A percentile compares a stretch with the other conserved stretches of the same genome.
Evolutionary conservation across 2,329 filamentous ascomycete species (phyloP).

Genomic region (Emergomyces orientalis): DNA sequence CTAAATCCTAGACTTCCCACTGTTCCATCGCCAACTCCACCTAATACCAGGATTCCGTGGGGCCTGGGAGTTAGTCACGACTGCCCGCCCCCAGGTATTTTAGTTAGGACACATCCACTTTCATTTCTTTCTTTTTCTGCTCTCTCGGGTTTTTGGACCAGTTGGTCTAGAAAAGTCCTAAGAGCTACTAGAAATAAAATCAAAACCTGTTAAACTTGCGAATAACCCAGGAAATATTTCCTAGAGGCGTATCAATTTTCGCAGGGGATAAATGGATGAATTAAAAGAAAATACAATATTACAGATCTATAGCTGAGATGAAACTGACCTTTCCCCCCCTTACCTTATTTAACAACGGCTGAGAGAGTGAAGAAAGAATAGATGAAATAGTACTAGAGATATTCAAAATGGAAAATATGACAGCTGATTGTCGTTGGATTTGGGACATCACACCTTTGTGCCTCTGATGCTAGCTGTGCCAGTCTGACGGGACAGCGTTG

Average conservation of each 20-base stretch:
- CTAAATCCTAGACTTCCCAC: constrained; percentile 3
- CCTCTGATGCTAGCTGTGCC: background rate
- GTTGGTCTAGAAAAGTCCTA: background rate
- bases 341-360: background rate
- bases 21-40: background rate
- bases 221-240: background rate
- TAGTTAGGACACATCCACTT: constrained; percentile 6
- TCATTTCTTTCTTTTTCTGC: constrained; percentile 8
- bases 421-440: constrained; percentile 5
- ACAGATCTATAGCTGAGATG: background rate
- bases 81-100: background rate
- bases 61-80: background rate
- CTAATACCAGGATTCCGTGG: background rate
- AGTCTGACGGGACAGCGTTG: constrained; percentile 2
- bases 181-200: background rate
- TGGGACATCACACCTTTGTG: background rate
- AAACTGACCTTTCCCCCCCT: background rate
- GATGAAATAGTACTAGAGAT: background rate
- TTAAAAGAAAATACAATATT: background rate
- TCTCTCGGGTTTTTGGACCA: background rate
- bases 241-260: background rate
- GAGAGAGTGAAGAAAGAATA: background rate
- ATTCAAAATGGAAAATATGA: background rate
- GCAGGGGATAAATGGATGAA: background rate
- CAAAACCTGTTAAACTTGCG: background rate